Evolutionary conservation across 2,329 filamentous ascomycete species (phyloP).

Genomic region (Aspergillus phoenicis): DNA sequence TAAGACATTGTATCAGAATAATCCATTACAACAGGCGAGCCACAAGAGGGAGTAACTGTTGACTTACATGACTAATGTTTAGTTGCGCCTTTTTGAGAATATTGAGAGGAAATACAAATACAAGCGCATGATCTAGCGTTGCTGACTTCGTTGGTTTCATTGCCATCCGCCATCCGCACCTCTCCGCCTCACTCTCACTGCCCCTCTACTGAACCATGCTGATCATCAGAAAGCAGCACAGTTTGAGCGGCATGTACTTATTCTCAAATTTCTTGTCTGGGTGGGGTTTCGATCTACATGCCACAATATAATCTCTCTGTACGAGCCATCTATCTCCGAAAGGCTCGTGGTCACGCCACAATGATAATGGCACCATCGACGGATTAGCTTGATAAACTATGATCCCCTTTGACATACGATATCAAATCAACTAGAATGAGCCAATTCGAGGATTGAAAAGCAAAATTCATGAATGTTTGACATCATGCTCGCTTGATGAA

Average conservation of each 20-base stretch:
- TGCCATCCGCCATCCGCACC: background rate
- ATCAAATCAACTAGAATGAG: too few relatives aligned
- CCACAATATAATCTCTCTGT: background rate
- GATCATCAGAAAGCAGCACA: background rate
- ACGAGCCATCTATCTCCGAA: background rate
- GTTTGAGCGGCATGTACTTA: background rate
- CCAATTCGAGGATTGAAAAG: background rate
- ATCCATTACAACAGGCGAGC: too few relatives aligned
- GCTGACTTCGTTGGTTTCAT: background rate
- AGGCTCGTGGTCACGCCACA: constrained; percentile 3
- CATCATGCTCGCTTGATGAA: background rate
- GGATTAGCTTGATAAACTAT: background rate
- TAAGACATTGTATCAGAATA: too few relatives aligned
- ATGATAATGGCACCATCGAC: background rate
- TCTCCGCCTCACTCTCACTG: background rate
- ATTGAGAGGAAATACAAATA: too few relatives aligned
- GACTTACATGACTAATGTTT: too few relatives aligned
- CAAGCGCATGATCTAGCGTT: too few relatives aligned
- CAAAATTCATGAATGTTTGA: background rate
- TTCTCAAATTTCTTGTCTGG: background rate
- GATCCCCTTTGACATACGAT: background rate
- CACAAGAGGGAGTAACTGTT: too few relatives aligned
- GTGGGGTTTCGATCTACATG: too few relatives aligned
- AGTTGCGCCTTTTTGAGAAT: too few relatives aligned
- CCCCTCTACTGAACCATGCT: background rate